Evolutionary conservation across 1,284 basidiomycete species (phyloP), one percentile per base, ranked within the genome.

Genomic region (Anthracocystis panici-leucophaei): DNA sequence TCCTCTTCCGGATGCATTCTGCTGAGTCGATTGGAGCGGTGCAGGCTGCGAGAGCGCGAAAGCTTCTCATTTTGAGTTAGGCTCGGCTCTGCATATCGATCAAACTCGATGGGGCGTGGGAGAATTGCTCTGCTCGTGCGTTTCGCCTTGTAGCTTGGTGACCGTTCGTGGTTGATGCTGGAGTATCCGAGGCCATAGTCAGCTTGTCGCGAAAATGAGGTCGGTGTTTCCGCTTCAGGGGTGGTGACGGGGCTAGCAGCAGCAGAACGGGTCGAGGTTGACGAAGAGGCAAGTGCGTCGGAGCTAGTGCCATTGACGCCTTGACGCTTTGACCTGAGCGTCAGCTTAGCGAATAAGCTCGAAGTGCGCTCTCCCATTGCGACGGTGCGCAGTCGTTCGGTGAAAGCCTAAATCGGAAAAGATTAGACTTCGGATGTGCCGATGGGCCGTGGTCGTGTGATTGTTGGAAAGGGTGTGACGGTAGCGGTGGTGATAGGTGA

Each of bases 151-250:
- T 55, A 66, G 16, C 10, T 57, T 4, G 55, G 20, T 23, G 64
- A 59, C 44, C 41, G 53, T 23, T 52, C 54, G 27, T 77, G 57
- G 35, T 74, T 64, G 59, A 75, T 70, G 57, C 67, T 75, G 21
- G 72, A 75, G 21, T 74, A 74, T 52, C 71, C 71, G 20, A 65
- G 66, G 4, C 70, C 70, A 27, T 60, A 73, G 38, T 68, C 65
- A 23, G 48, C 45, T 18, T 50, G 53, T 23, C 65, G 57, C 10
- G 57, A 62, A 29, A 61, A 56, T 11, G 70, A 57, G 11, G 65
- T 61, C 20, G 60, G 44, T 4, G 53, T 20, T 41, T 68, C 60
- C 14, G 45, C 18, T 11, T 57, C 54, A 16, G 62, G 48, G 1
- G 65, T 53, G 16, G 53, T 49, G 48, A 31, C 20, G 5, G 48